Base-by-base conservation (phyloP, 2,329 filamentous ascomycete genomes). In the Xylariaceae sp. region DNA sequence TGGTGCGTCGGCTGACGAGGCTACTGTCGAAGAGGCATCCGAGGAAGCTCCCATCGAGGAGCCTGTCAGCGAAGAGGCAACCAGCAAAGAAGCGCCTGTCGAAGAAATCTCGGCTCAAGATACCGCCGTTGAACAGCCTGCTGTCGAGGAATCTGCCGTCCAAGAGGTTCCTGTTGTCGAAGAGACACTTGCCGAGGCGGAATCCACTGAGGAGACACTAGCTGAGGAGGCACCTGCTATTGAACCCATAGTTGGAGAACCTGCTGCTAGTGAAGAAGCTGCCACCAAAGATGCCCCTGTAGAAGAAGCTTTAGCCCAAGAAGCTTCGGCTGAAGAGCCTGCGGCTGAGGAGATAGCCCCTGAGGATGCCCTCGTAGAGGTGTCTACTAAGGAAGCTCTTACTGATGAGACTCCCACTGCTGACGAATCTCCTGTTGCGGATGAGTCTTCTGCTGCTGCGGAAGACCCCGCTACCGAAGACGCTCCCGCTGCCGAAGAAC, bases 101-200 rank as follows among this genome's bases (percentile, higher is more conserved):
- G 50, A 60, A 19, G 60, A 56, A 23, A 26, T 41, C 24, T 24
- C 55, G 12, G 26, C 19, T n/a, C 57, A 65, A 19, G 56, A 62
- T 14, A 14, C 57, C 46, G 28, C 53, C 17, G 44, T 41, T 5
- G 61, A 55, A 51, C n/a, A 56, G 8, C 21, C 36, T 59, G 12
- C 26, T 26, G 23, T 11, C 6, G 19, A 44, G 33, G 29, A 56
- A 31, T 12, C 37, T 50, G 7, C 16, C 16, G n/a, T n/a, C n/a
- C n/a, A n/a, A n/a, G n/a, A n/a, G n/a, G n/a, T n/a, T n/a, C n/a
- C 33, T 19, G 31, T 28, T 12, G 17, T 48, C 26, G 48, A 59
- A 6, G 23, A 37, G 4, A 23, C 39, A 24, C 23, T 41, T 45
- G 34, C 23, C 19, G 53, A 49, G 6, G 52, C 36, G 8, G 9